Evolutionary conservation across 108 stramenopile species (phyloP).

Genomic region (Cyclotella kingstonii): DNA sequence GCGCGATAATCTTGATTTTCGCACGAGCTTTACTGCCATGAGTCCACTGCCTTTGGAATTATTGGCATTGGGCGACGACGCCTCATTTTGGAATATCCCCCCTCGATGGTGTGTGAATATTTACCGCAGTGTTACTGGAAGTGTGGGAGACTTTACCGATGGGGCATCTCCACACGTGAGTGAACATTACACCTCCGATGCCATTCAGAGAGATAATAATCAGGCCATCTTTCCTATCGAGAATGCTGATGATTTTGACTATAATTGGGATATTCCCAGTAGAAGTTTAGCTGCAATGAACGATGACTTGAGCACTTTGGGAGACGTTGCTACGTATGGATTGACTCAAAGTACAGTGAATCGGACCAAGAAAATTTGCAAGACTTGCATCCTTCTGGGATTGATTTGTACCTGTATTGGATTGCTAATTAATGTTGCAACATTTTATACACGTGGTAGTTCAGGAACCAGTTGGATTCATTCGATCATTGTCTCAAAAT

Average conservation of each 20-base stretch:
- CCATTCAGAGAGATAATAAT: background rate
- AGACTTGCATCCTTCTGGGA: background rate
- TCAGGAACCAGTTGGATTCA: background rate
- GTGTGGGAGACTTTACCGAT: constrained; percentile 1
- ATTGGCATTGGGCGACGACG: background rate
- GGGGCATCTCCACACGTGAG: background rate
- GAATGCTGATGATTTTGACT: background rate
- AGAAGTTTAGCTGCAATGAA: background rate
- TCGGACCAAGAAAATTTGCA: background rate
- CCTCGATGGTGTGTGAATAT: background rate
- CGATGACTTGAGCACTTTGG: background rate
- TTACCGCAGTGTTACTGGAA: background rate
- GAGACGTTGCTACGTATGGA: background rate
- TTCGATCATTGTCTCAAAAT: background rate
- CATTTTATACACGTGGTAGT: background rate
- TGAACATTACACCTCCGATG: background rate
- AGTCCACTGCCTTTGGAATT: background rate
- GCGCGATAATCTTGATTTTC: background rate
- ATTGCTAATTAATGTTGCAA: background rate
- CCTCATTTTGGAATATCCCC: background rate
- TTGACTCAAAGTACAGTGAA: background rate
- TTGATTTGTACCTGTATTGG: background rate
- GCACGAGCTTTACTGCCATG: background rate
- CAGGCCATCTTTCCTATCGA: background rate
- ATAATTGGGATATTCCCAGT: too few species aligned